Evolutionary conservation across 805 yeast genomes (phyloP).

Genomic region (Schwanniomyces occidentalis): DNA sequence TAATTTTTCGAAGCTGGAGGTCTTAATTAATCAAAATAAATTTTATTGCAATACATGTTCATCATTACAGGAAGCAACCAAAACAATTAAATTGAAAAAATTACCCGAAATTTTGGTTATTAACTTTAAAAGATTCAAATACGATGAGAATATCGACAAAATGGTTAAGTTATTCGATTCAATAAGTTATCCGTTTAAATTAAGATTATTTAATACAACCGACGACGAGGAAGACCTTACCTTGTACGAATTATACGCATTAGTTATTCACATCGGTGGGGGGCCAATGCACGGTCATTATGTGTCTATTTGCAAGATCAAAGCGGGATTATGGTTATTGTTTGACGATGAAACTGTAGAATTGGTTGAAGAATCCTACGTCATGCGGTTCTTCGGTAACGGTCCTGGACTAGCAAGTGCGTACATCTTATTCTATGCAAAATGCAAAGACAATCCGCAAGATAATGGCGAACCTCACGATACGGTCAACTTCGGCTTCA

Average conservation of each 20-base stretch:
- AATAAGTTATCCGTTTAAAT: constrained; percentile 72
- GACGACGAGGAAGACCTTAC: constrained; percentile 44
- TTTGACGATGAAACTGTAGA: constrained; percentile 97
- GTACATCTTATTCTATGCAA: constrained; percentile 78
- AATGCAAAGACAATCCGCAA: constrained; percentile 31
- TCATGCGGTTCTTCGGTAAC: constrained; percentile 84
- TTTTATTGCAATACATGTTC: constrained; percentile 91
- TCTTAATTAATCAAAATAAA: constrained; percentile 83
- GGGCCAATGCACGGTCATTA: constrained; percentile 99
- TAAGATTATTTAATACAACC: constrained; percentile 71
- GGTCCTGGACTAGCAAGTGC: constrained; percentile 89
- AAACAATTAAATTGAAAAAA: constrained; percentile 75
- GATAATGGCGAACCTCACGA: constrained; percentile 38
- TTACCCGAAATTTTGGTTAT: constrained; percentile 79
- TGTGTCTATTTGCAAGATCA: constrained; percentile 80
- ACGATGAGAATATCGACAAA: constrained; percentile 76
- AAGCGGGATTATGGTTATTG: constrained; percentile 79
- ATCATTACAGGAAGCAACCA: constrained; percentile 91
- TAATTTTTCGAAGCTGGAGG: constrained; percentile 83
- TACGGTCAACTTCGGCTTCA: constrained; percentile 35
- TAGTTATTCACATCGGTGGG: constrained; percentile 94
- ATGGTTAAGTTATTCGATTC: constrained; percentile 86
- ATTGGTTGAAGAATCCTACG: constrained; percentile 78
- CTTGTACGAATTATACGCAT: constrained; percentile 77
- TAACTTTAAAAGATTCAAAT: constrained; percentile 90